Evolutionary conservation across 169 alveolate species (phyloP).

Genomic region (Theileria equi): DNA sequence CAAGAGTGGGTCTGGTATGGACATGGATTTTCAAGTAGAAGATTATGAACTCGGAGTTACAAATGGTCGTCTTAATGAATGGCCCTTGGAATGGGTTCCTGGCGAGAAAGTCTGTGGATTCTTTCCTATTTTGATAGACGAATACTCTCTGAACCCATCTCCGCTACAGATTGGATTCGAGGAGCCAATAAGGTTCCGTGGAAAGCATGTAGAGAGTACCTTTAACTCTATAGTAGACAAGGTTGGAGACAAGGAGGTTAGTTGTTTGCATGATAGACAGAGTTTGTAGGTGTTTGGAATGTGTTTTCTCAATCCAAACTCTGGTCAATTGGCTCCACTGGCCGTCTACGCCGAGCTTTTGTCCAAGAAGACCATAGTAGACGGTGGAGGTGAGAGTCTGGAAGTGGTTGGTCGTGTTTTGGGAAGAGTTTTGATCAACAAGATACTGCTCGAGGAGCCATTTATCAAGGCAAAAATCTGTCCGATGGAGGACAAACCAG

Average conservation of each 20-base stretch:
- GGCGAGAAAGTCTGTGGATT: conserved; percentile 69
- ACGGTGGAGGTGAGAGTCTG: conserved; percentile 57
- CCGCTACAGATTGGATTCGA: conserved; percentile 79
- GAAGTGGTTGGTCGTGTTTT: conserved; percentile 71
- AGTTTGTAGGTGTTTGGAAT: conserved; percentile 62
- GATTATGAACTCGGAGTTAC: conserved; percentile 57
- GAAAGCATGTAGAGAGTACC: conserved; percentile 72
- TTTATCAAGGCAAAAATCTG: conserved; percentile 70
- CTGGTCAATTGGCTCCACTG: conserved; percentile 76
- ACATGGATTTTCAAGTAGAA: conserved; percentile 28
- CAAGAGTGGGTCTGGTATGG: conserved; percentile 42
- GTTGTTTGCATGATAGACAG: neutral
- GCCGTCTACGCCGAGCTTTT: conserved; percentile 76
- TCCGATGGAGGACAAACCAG: conserved; percentile 74
- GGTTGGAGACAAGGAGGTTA: conserved; percentile 4
- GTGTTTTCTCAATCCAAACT: conserved; percentile 73
- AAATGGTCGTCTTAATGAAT: conserved; percentile 73
- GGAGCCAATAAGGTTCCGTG: conserved; percentile 71
- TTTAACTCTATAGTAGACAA: conserved; percentile 66
- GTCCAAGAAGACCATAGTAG: conserved; percentile 61
- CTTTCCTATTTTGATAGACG: conserved; percentile 74
- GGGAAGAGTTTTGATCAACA: conserved; percentile 69
- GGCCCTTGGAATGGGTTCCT: conserved; percentile 67
- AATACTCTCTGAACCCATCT: conserved; percentile 72
- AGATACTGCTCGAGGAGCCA: conserved; percentile 74